Evolutionary conservation across 495 filamentous ascomycete genomes (phyloP).

Genomic region (Aspergillus wentii): DNA sequence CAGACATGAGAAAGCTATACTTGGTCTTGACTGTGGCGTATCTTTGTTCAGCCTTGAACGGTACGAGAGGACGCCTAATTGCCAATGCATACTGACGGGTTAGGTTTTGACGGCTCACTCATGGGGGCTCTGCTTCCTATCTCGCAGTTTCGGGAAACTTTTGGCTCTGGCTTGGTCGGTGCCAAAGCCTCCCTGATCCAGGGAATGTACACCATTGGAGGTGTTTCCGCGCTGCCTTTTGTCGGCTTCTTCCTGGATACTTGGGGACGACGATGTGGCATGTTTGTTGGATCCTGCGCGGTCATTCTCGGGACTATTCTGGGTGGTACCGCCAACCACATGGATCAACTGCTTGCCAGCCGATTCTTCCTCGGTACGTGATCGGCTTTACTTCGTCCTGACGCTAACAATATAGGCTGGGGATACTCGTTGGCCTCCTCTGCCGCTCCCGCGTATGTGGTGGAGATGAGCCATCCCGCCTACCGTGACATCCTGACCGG

Average conservation of each 20-base stretch:
- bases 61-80: too few species aligned
- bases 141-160: slow-evolving; percentile 4
- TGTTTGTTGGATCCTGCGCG: slow-evolving; percentile 53
- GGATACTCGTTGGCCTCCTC: slow-evolving; percentile 60
- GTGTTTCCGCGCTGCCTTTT: slow-evolving; percentile 48
- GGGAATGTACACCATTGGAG: slow-evolving; percentile 54
- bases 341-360: slow-evolving; percentile 58
- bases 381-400: not conserved
- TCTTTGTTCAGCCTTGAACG: slow-evolving; percentile 6
- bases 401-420: slow-evolving; percentile 55
- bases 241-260: slow-evolving; percentile 45
- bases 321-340: slow-evolving; percentile 39
- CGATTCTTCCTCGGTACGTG: slow-evolving; percentile 56
- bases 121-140: slow-evolving; percentile 11
- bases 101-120: slow-evolving; percentile 14
- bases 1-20: slow-evolving; percentile 8
- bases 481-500: slow-evolving; percentile 60
- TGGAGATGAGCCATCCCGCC: slow-evolving; percentile 65
- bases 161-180: slow-evolving; percentile 9
- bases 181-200: slow-evolving; percentile 47
- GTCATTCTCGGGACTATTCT: slow-evolving; percentile 55
- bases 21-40: slow-evolving; percentile 6
- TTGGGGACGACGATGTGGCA: slow-evolving; percentile 58
- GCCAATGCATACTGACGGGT: too few species aligned
- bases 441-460: slow-evolving; percentile 66